A percentile compares a stretch with the other conserved stretches of the same genome.
phyloP scores from a whole-genome alignment of 768 basidiomycete species.

The Calocera viscosa region DNA sequence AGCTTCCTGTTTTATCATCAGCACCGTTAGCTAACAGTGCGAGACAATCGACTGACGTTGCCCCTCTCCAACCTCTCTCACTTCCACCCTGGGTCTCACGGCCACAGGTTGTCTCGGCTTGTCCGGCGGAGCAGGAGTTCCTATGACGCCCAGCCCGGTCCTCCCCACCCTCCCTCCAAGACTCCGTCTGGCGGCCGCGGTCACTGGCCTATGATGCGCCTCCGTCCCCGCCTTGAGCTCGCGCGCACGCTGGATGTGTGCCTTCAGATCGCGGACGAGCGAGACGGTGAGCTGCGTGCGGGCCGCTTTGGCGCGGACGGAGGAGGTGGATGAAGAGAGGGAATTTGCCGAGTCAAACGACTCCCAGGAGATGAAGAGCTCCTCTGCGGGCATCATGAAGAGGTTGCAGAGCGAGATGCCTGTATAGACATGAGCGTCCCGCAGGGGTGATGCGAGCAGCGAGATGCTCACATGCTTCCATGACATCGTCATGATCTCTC shows the following conservation, averaged over 20 bases:
- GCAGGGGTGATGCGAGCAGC: background rate
- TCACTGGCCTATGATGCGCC: slow-evolving; percentile 3
- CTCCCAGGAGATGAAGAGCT: slow-evolving; percentile 36
- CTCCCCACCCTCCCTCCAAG: slow-evolving; percentile 3
- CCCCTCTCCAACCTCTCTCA: slow-evolving; percentile 18
- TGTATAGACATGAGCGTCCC: slow-evolving; percentile 14
- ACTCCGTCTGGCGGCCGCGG: background rate
- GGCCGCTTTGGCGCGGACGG: background rate
- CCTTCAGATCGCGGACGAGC: slow-evolving; percentile 25
- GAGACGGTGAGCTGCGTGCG: slow-evolving; percentile 22
- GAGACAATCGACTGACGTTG: slow-evolving; percentile 11
- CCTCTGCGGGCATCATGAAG: slow-evolving; percentile 29
- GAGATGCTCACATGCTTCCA: slow-evolving; percentile 27
- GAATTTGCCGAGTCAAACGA: slow-evolving; percentile 27
- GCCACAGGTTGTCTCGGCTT: slow-evolving; percentile 21
- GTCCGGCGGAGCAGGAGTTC: slow-evolving; percentile 27
- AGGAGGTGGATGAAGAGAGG: slow-evolving; percentile 9
- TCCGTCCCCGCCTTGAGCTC: slow-evolving; percentile 19
- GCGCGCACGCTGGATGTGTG: slow-evolving; percentile 25
- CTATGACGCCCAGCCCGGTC: background rate
- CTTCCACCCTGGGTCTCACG: slow-evolving; percentile 13
- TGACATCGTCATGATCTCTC: slow-evolving; percentile 21
- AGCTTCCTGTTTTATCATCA: slow-evolving; percentile 32
- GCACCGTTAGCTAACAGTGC: background rate
- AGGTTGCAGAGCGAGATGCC: slow-evolving; percentile 31